Percentiles rank a stretch among this genome's conserved stretches.
phyloP scores from a whole-genome alignment of 176 grass and related monocot species.

The Bothriochloa decipiens region DNA sequence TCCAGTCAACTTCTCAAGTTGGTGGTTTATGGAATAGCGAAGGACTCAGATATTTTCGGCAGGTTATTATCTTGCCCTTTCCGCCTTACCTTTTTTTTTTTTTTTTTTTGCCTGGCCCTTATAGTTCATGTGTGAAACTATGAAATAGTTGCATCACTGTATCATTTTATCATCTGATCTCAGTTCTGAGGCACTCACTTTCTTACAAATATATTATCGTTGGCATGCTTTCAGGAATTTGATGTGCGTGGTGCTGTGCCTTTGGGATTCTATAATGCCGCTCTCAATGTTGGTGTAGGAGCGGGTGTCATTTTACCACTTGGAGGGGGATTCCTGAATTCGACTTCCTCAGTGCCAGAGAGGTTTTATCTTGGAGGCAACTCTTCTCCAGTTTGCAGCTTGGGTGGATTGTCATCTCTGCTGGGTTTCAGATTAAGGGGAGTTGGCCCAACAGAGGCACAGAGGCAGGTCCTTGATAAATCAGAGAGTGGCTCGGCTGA shows the following conservation, averaged over 20 bases:
- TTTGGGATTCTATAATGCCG: conserved; percentile 74
- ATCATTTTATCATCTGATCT: conserved; percentile 7
- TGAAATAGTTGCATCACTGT: background rate
- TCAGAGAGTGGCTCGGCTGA: conserved; percentile 35
- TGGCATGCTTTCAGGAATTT: conserved; percentile 66
- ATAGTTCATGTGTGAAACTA: background rate
- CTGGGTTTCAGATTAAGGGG: conserved; percentile 87
- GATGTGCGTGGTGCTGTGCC: conserved; percentile 80
- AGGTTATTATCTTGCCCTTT: conserved; percentile 52
- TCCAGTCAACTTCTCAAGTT: conserved; percentile 82
- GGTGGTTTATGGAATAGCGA: conserved; percentile 75
- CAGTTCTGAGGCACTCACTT: background rate
- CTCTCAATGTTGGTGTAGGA: conserved; percentile 78
- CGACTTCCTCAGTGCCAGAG: conserved; percentile 61
- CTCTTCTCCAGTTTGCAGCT: conserved; percentile 73
- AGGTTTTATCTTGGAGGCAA: conserved; percentile 83
- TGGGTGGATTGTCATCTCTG: conserved; percentile 71
- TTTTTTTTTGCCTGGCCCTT: background rate
- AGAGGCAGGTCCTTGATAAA: conserved; percentile 52
- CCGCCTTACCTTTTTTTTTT: background rate
- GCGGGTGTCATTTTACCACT: conserved; percentile 82
- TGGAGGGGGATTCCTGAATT: conserved; percentile 67
- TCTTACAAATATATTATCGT: conserved; percentile 12
- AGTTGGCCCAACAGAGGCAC: conserved; percentile 63
- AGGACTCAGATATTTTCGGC: conserved; percentile 70